phyloP scores from a whole-genome alignment of 2,329 filamentous ascomycete genomes.

The Graphiopsis chlorocephala region DNA sequence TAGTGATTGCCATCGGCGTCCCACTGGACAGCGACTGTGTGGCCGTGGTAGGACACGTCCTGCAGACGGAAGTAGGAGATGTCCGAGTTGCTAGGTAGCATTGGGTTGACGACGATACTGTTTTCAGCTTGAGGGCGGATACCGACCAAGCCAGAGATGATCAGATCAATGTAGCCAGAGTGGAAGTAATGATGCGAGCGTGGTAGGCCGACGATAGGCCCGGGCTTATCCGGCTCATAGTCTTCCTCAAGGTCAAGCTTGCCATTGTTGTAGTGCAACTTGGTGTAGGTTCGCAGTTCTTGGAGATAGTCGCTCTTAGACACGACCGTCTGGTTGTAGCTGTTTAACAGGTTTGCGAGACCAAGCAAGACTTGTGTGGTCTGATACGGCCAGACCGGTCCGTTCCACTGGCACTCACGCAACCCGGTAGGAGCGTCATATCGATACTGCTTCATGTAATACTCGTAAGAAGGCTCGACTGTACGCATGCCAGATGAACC shows the following conservation, averaged over 20 bases:
- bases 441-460: constrained; percentile 46
- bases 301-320: constrained; percentile 37
- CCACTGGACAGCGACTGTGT: constrained; percentile 43
- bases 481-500: constrained; percentile 41
- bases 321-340: constrained; percentile 36
- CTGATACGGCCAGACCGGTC: constrained; percentile 46
- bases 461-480: constrained; percentile 44
- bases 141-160: constrained; percentile 43
- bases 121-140: constrained; percentile 41
- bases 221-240: constrained; percentile 43
- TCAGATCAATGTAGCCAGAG: constrained; percentile 43
- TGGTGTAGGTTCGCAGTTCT: constrained; percentile 40
- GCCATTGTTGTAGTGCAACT: constrained; percentile 38
- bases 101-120: constrained; percentile 42
- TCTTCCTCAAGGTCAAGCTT: constrained; percentile 44
- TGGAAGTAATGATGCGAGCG: constrained; percentile 48
- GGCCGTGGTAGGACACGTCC: constrained; percentile 43
- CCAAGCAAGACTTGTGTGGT: constrained; percentile 42
- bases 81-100: constrained; percentile 31
- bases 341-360: constrained; percentile 44
- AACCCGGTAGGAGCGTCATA: constrained; percentile 35
- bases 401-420: constrained; percentile 47
- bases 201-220: constrained; percentile 42
- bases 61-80: constrained; percentile 44
- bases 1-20: constrained; percentile 37